Conservation (phyloP, 2,329 filamentous ascomycete genomes). For the Aureobasidium sp. region DNA sequence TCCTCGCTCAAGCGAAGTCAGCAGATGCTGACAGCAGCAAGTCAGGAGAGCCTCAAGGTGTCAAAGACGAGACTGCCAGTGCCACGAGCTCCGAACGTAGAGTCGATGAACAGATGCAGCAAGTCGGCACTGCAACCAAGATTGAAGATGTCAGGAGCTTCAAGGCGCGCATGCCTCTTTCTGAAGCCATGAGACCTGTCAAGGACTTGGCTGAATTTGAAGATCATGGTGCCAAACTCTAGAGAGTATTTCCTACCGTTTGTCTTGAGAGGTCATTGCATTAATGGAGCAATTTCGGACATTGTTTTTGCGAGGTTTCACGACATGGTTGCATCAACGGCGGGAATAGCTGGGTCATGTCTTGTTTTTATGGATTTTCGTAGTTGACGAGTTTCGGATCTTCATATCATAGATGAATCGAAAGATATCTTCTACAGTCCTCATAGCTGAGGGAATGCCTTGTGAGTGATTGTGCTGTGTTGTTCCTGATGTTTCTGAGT, state of each 20-base stretch:
- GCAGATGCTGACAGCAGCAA: conserved; percentile 22
- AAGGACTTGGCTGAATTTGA: conserved; percentile 78
- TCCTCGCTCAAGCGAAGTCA: conserved; percentile 59
- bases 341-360: conserved; percentile 6
- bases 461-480: neutral
- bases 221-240: conserved; percentile 73
- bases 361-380: neutral
- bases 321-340: conserved; percentile 11
- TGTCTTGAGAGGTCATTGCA: neutral
- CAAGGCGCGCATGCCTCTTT: conserved; percentile 69
- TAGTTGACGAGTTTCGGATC: neutral
- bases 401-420: neutral
- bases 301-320: neutral
- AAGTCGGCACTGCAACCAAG: conserved; percentile 32
- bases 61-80: conserved; percentile 19
- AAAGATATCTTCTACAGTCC: neutral
- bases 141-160: conserved; percentile 75
- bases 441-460: neutral
- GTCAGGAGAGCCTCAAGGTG: conserved; percentile 22
- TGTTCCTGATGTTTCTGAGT: neutral
- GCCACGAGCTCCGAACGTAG: conserved; percentile 19
- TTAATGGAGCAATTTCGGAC: neutral
- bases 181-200: conserved; percentile 63
- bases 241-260: neutral
- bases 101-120: conserved; percentile 30